Conservation (phyloP, 768 basidiomycete species). For the Mrakia gelida region DNA sequence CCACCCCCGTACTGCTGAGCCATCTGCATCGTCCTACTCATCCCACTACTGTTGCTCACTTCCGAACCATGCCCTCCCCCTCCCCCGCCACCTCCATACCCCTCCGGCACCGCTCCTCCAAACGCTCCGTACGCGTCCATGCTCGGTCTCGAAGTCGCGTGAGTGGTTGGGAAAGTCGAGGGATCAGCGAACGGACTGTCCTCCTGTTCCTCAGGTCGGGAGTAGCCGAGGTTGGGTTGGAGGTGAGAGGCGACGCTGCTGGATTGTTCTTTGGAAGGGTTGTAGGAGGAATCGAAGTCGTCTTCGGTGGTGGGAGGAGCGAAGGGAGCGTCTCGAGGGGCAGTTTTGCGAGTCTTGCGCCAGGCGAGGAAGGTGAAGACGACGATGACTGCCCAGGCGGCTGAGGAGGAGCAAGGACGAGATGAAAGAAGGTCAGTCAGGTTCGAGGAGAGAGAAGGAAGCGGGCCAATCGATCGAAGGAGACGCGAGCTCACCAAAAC, state of each 20-base stretch:
- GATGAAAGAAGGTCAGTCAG: not conserved
- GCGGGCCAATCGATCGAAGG: not conserved
- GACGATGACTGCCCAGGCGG: constrained; percentile 69
- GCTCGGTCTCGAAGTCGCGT: constrained; percentile 46
- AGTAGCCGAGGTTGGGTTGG: constrained; percentile 25
- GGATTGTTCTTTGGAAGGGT: constrained; percentile 32
- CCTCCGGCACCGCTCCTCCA: constrained; percentile 76
- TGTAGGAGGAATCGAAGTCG: constrained; percentile 28
- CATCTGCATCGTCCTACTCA: constrained; percentile 87
- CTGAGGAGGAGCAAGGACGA: constrained; percentile 45
- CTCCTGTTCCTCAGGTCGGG: constrained; percentile 44
- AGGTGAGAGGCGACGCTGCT: constrained; percentile 21
- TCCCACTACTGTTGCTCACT: constrained; percentile 42
- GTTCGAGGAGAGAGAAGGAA: not conserved
- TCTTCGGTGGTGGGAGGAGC: constrained; percentile 47
- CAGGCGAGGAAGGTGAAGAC: constrained; percentile 66
- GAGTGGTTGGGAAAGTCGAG: constrained; percentile 45
- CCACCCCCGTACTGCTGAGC: constrained; percentile 27
- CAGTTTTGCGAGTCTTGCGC: constrained; percentile 56
- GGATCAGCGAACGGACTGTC: constrained; percentile 42
- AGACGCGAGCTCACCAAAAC: constrained; percentile 56
- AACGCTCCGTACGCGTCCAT: constrained; percentile 89
- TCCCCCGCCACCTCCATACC: constrained; percentile 51
- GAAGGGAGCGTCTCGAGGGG: constrained; percentile 71
- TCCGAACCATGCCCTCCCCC: not conserved